A percentile compares a stretch with the other conserved stretches of the same genome.
phyloP scores from a whole-genome alignment of 495 filamentous ascomycete species.

The Aspergillus baeticus region DNA sequence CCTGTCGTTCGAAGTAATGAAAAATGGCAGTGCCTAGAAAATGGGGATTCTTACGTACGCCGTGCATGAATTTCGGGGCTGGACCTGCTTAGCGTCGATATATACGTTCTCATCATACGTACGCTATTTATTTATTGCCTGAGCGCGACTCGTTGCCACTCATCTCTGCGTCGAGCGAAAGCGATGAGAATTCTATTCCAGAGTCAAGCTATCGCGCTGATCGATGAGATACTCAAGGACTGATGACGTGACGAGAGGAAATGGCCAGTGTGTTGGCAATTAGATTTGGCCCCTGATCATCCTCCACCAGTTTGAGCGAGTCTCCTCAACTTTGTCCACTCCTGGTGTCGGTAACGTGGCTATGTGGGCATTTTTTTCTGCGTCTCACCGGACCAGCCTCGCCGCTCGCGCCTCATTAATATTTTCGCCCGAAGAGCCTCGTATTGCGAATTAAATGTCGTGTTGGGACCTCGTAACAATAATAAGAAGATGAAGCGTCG shows the following conservation, averaged over 20 bases:
- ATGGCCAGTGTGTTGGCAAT: too few relatives aligned
- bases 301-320: too few relatives aligned
- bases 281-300: too few relatives aligned
- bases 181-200: too few relatives aligned
- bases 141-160: not conserved
- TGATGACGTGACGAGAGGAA: too few relatives aligned
- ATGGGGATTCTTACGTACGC: slow-evolving; percentile 6
- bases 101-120: slow-evolving; percentile 2
- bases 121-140: not conserved
- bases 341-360: not conserved
- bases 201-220: too few relatives aligned
- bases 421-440: not conserved
- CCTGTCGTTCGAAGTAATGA: not conserved
- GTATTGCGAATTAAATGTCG: not conserved
- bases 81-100: not conserved
- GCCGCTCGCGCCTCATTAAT: not conserved
- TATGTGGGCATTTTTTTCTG: not conserved
- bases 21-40: slow-evolving; percentile 1
- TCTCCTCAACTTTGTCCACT: not conserved
- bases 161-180: too few relatives aligned
- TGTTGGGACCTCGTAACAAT: not conserved
- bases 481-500: not conserved
- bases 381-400: not conserved
- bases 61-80: not conserved
- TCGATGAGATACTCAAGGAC: too few relatives aligned